phyloP scores from a whole-genome alignment of 2,329 filamentous ascomycete genomes.

The Penicillium sp. region DNA sequence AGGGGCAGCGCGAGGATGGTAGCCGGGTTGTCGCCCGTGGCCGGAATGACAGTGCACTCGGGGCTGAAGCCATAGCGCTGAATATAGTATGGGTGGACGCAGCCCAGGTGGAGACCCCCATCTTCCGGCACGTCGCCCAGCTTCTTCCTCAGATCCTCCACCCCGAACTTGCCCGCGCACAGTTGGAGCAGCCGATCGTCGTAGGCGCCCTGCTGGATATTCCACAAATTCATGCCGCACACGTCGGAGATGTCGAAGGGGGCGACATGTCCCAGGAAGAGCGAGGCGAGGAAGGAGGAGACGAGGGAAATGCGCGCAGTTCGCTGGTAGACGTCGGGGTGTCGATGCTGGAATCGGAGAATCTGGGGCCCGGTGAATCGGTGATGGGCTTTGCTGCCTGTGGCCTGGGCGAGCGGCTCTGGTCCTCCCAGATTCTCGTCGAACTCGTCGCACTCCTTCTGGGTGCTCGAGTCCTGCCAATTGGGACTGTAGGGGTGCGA shows the following conservation, averaged over 20 bases:
- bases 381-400: no score
- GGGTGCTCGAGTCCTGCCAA: constrained; percentile 97
- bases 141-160: constrained; percentile 67
- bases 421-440: constrained; percentile 67
- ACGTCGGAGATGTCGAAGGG: constrained; percentile 93
- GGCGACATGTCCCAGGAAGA: constrained; percentile 80
- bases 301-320: constrained; percentile 88
- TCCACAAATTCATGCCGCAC: constrained; percentile 96
- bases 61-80: constrained; percentile 71
- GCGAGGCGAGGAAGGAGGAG: constrained; percentile 88
- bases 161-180: constrained; percentile 64
- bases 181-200: constrained; percentile 72
- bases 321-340: constrained; percentile 74
- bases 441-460: constrained; percentile 85
- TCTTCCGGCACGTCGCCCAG: constrained; percentile 77
- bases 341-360: constrained; percentile 75
- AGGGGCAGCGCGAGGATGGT: constrained; percentile 91
- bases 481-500: constrained; percentile 87
- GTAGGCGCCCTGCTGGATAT: constrained; percentile 72
- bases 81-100: constrained; percentile 75
- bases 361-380: constrained; percentile 98
- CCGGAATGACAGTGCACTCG: constrained; percentile 75
- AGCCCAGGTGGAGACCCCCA: constrained; percentile 74
- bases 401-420: constrained; percentile 46
- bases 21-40: constrained; percentile 93